Evolutionary conservation across 169 alveolate species (phyloP), one percentile per base, ranked within the genome.

Genomic region (Cryptosporidium xiaoi): DNA sequence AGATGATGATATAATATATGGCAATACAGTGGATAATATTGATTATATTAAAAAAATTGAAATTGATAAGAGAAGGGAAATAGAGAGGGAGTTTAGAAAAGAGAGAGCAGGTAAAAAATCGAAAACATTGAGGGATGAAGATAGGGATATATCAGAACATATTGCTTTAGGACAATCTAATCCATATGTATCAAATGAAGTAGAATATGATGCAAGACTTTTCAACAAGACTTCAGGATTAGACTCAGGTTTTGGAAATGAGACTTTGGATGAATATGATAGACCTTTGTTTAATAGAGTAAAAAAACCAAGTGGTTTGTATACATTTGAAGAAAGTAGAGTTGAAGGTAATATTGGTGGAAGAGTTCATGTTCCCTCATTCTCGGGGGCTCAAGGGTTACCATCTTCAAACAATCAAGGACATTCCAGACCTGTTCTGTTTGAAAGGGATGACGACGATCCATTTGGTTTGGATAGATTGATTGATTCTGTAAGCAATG

Each of bases 141-240:
- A 96, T 44, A 93, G 99, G 69, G 99, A 96, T 77, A 94, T 97
- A 40, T 91, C 97, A 64, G 99, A 97, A 82, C 95, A 95, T 68
- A 94, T 96, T 31, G 98, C 98, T 20, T 93, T 97, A 24, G 98
- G 98, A 4, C 95, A 94, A 92, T 97, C 97, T n/a, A 85, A 89
- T 51, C 96, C 98, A 7, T 83, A 93, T n/a, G 13, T 18, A 5
- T 65, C 91, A 1, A 90, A 90, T 77, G 96, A 95, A 62, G 82
- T 93, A 8, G 62, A 94, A 92, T 95, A 90, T 83, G 98, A 97
- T 71, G 82, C 95, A 34, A 84, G 98, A 24, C 92, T 97, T n/a
- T 93, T 94, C 82, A 95, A 96, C 87, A 92, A 94, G 82, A 84
- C 84, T 15, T 92, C 94, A 15, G 99, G 99, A 7, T 77, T 96